Base-by-base conservation (phyloP, 345 rosid species). In the Clausena lansium region DNA sequence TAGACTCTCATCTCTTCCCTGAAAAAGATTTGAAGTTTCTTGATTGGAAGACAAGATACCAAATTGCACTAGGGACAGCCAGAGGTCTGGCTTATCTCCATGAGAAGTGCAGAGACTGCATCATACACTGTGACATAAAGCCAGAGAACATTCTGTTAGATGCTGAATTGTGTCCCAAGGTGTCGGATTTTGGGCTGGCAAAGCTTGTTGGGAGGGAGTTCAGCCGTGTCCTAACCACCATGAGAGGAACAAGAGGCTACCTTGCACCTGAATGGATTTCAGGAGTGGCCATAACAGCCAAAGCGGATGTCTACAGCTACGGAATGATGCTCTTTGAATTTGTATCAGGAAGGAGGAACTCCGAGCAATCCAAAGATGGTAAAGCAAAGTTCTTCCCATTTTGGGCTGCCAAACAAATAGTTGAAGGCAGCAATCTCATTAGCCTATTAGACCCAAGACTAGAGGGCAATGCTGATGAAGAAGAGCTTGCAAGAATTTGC, bases 51-150 rank as follows among this genome's bases (percentile, higher is more conserved):
- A 69, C 83, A 1, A 87, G 98, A 79, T 93, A 87, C 76, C 82
- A 81, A 17, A 86, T 94, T 41, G 93, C 95, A 22, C 57, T 94
- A 55, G 97, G 97, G 13, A 91, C 88, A 1, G 94, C 97, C 9
- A 82, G 96, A 89, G 98, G 98, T n/a, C 78, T 94, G 80, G 81
- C 85, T 61, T 91, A 94, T 81, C 88, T 94, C 38, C 98, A 94
- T 11, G 97, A 93, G 20, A 88, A 93, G 70, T 94, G 98, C 74
- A 79, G 94, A 81, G 96, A 93, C 62, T 90, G 97, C 78, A 94
- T 94, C 80, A 93, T 94, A 59, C 98, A 93, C 73, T 94, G 97
- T n/a, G 97, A 94, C 77, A 87, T 94, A 30, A 94, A 93, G 84
- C 98, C 98, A 0, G 97, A 93, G 71, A 94, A 94, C 88, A 91